Conservation (phyloP, 441 rosid genomes). For the Pelargonium cotyledonis region DNA sequence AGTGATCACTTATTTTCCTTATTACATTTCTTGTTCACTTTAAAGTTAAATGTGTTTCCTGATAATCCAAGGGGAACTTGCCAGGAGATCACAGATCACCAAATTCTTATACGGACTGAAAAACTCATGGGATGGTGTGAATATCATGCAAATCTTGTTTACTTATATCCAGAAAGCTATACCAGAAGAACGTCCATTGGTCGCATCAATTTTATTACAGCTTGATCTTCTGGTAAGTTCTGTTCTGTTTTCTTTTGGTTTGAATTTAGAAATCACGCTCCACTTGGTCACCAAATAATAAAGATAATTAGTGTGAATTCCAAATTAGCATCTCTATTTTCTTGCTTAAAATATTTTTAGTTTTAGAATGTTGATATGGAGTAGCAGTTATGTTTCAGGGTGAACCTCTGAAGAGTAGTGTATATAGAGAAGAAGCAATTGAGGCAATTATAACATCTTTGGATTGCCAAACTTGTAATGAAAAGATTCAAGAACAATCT, state of each 20-base stretch:
- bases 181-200: constrained; percentile 42
- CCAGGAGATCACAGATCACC: constrained; percentile 38
- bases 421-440: constrained; percentile 59
- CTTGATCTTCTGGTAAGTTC: constrained; percentile 53
- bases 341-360: background rate
- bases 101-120: constrained; percentile 32
- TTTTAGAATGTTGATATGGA: constrained; percentile 20
- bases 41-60: constrained; percentile 1
- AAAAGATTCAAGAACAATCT: constrained; percentile 43
- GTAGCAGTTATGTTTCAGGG: constrained; percentile 42
- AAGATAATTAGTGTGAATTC: background rate
- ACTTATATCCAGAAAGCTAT: constrained; percentile 38
- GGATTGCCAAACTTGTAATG: constrained; percentile 27
- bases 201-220: constrained; percentile 48
- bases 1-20: background rate
- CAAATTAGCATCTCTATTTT: background rate
- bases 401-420: constrained; percentile 40
- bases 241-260: background rate
- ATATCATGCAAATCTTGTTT: constrained; percentile 45
- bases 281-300: background rate
- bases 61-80: constrained; percentile 5
- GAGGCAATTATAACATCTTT: constrained; percentile 38
- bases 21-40: background rate
- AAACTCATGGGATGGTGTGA: constrained; percentile 42
- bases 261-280: background rate